A percentile compares a stretch with the other conserved stretches of the same genome.
These are phyloP conservation scores for Boletus mariae DNA, from an alignment of 1,284 basidiomycete genomes.

Conservation along the genomic window DNA sequence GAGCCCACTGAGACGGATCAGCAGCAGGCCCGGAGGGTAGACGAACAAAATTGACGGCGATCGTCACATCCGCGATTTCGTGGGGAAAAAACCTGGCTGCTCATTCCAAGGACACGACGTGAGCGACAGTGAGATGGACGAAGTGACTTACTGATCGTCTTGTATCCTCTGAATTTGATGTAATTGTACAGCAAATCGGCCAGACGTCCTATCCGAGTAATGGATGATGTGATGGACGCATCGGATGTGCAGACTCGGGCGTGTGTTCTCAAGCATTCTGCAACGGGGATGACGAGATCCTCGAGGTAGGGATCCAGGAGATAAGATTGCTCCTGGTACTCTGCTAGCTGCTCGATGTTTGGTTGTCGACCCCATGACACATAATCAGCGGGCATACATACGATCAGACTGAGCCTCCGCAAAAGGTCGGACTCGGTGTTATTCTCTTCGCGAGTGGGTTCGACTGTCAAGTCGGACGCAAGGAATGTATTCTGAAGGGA, in stretches of 20 bases:
- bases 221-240: constrained; percentile 34
- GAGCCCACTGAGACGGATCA: constrained; percentile 61
- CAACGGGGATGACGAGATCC: constrained; percentile 73
- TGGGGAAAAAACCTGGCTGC: constrained; percentile 90
- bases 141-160: constrained; percentile 77
- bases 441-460: constrained; percentile 48
- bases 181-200: constrained; percentile 77
- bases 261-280: constrained; percentile 59
- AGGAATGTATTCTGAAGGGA: constrained; percentile 53
- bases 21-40: constrained; percentile 45
- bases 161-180: constrained; percentile 88
- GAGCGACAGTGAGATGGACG: constrained; percentile 1
- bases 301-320: constrained; percentile 97
- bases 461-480: constrained; percentile 42
- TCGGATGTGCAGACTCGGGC: constrained; percentile 46
- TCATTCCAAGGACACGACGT: constrained; percentile 15
- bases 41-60: constrained; percentile 68
- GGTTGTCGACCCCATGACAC: constrained; percentile 1
- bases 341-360: constrained; percentile 58
- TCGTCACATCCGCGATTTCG: constrained; percentile 75
- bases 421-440: constrained; percentile 42
- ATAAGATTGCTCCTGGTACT: constrained; percentile 93
- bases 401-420: constrained; percentile 37
- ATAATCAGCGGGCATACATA: constrained; percentile 20
- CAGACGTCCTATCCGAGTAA: constrained; percentile 49